Conservation (phyloP, 495 filamentous ascomycete species). For the Bathelium albidoporum region DNA sequence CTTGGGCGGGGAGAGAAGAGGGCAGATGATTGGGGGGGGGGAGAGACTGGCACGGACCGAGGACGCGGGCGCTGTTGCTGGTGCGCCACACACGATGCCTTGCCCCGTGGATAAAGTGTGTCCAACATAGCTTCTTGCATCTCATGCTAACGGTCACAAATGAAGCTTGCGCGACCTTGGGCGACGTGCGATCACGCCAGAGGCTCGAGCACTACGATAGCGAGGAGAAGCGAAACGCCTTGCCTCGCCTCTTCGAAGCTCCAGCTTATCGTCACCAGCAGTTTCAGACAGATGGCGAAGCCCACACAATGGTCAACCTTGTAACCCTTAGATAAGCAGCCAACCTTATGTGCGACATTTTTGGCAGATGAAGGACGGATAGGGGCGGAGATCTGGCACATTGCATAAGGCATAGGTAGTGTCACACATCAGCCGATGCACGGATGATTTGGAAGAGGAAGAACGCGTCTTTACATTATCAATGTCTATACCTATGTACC, state of each 20-base stretch:
- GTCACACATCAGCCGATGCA: neutral
- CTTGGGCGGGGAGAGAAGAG: neutral
- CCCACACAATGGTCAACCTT: too few species aligned
- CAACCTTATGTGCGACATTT: neutral
- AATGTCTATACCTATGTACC: neutral
- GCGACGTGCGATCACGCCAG: neutral
- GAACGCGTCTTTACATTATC: neutral
- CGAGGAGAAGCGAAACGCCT: neutral
- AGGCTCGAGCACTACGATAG: neutral
- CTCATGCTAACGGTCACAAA: neutral
- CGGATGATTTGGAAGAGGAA: neutral
- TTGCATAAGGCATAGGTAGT: neutral
- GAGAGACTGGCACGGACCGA: slow-evolving; percentile 1
- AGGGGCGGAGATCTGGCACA: neutral
- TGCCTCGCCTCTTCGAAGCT: too few species aligned
- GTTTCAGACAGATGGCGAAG: neutral
- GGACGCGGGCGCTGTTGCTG: too few species aligned
- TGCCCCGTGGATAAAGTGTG: neutral
- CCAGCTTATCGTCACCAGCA: too few species aligned
- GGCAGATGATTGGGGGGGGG: neutral
- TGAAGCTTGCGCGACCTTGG: neutral
- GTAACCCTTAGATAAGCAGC: neutral
- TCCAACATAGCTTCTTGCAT: neutral
- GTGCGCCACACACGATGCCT: too few species aligned
- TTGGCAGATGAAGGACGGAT: neutral